phyloP scores from a whole-genome alignment of 495 filamentous ascomycete genomes.

The Sordaria brevicollis region DNA sequence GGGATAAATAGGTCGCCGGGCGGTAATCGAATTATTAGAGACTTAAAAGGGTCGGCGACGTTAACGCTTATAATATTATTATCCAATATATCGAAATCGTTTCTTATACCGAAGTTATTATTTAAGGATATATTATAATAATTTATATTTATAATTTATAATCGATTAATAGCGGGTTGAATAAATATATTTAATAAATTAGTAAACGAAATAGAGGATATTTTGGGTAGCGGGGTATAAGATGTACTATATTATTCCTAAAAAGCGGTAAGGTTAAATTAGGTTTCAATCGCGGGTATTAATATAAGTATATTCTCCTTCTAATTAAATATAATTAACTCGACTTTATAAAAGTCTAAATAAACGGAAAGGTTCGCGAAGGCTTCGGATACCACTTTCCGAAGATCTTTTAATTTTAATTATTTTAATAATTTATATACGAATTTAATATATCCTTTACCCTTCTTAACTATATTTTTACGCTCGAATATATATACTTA shows the following conservation, averaged over 20 bases:
- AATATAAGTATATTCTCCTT: not conserved
- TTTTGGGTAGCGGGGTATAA: not conserved
- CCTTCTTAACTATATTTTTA: not conserved
- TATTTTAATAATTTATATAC: not conserved
- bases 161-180: not conserved
- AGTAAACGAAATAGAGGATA: not conserved
- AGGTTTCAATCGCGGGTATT: not conserved
- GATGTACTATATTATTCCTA: not conserved
- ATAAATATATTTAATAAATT: not conserved
- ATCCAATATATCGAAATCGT: too few species aligned
- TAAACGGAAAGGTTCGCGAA: not conserved
- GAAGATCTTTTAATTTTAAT: not conserved
- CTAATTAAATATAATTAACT: not conserved
- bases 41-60: too few species aligned
- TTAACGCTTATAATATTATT: too few species aligned
- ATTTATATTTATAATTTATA: not conserved
- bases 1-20: too few species aligned
- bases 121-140: not conserved
- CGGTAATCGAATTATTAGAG: too few species aligned
- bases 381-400: not conserved
- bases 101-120: not conserved
- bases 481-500: not conserved
- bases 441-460: not conserved
- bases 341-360: not conserved
- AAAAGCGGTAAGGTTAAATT: not conserved